Percentiles rank a stretch among this genome's conserved stretches.
These are phyloP conservation scores for Hypoxylon sp. DNA, from an alignment of 2,329 filamentous ascomycete genomes.

Conservation along the genomic window DNA sequence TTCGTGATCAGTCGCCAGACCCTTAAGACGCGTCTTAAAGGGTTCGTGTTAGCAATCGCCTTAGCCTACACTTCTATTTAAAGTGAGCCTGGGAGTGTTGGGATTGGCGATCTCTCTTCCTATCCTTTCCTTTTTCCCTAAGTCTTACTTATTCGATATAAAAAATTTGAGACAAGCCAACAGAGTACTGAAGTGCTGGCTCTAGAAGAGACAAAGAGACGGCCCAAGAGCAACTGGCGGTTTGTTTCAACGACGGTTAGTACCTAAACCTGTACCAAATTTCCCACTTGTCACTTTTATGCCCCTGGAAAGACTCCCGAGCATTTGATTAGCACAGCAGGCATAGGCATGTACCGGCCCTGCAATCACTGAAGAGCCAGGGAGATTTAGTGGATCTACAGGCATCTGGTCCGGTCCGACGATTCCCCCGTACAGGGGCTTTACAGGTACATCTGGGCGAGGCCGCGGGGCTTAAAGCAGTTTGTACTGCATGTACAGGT, in stretches of 20 bases:
- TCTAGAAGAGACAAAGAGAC: constrained; percentile 7
- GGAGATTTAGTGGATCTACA: constrained; percentile 29
- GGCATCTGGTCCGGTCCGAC: constrained; percentile 35
- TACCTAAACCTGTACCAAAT: background rate
- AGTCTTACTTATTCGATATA: constrained; percentile 11
- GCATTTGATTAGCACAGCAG: constrained; percentile 22
- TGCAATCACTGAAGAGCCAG: constrained; percentile 7
- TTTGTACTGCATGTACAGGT: constrained; percentile 8
- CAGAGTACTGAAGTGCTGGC: constrained; percentile 8
- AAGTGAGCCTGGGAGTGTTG: constrained; percentile 32
- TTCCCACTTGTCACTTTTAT: constrained; percentile 16
- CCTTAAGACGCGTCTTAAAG: constrained; percentile 33
- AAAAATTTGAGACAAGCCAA: constrained; percentile 14
- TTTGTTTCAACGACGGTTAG: constrained; percentile 14
- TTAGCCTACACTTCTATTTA: background rate
- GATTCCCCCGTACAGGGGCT: constrained; percentile 37
- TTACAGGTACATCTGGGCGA: background rate
- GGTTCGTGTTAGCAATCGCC: background rate
- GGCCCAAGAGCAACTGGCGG: constrained; percentile 1
- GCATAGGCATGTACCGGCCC: background rate
- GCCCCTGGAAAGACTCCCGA: constrained; percentile 25
- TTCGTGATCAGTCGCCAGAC: constrained; percentile 26
- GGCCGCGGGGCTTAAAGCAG: background rate
- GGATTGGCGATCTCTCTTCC: constrained; percentile 19
- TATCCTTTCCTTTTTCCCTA: constrained; percentile 1